Evolutionary conservation across 2,329 filamentous ascomycete genomes (phyloP).

Genomic region (Lasiodiplodia theobromae): DNA sequence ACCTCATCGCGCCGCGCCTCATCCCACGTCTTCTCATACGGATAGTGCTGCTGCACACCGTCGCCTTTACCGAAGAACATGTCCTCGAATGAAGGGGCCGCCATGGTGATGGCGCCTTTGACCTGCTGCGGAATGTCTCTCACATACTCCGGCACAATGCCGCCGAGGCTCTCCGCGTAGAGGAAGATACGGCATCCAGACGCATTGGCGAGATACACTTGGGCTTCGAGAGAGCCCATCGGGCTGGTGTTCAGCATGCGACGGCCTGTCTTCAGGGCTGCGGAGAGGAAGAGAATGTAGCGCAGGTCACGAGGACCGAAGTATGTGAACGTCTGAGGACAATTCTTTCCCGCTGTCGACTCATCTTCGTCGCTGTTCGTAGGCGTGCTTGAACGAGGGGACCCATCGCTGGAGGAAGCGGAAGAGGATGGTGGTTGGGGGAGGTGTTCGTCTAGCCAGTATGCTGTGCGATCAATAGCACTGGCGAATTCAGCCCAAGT

Average conservation of each 20-base stretch:
- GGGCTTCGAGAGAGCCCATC: slow-evolving; percentile 10
- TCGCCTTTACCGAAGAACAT: background rate
- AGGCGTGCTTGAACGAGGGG: background rate
- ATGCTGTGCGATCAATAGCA: slow-evolving; percentile 7
- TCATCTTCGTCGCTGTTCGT: background rate
- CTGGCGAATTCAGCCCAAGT: slow-evolving; percentile 3
- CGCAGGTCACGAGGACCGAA: slow-evolving; percentile 33
- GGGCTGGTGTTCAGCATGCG: slow-evolving; percentile 28
- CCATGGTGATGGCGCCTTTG: background rate
- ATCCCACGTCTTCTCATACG: slow-evolving; percentile 34
- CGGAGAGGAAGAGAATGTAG: slow-evolving; percentile 32
- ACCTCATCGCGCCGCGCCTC: slow-evolving; percentile 36
- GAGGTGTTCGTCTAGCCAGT: slow-evolving; percentile 14
- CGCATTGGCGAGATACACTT: slow-evolving; percentile 25
- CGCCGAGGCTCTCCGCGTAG: slow-evolving; percentile 15
- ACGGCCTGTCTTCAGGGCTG: slow-evolving; percentile 30
- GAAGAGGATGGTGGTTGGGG: background rate
- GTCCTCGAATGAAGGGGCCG: background rate
- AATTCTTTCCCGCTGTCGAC: background rate
- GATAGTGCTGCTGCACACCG: slow-evolving; percentile 33
- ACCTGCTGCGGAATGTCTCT: slow-evolving; percentile 4
- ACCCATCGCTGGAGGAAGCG: background rate
- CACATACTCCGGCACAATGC: slow-evolving; percentile 30
- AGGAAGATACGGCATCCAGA: slow-evolving; percentile 30
- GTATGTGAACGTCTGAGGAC: slow-evolving; percentile 4